Base-by-base conservation (phyloP, 1,139 yeast species). In the Candida glucosophila region DNA sequence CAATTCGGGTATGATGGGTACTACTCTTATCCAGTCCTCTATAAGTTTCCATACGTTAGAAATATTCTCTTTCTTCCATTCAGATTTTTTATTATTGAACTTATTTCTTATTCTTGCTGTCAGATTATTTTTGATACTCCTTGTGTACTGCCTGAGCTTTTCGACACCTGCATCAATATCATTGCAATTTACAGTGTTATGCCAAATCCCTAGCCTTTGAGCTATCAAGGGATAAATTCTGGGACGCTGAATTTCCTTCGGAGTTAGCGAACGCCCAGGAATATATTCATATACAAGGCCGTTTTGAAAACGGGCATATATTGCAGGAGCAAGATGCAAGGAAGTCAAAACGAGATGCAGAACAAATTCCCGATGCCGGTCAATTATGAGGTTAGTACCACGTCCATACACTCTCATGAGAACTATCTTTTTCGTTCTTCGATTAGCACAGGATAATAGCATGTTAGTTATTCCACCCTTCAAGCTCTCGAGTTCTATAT, bases 381-480 rank as follows among this genome's bases (percentile, higher is more conserved):
- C 86, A 22, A 81, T 81, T 30, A 81, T 78, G 20, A 77, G 55
- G 32, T 67, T 69, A 0, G 93, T 81, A 11, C 88, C 88, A 30
- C 73, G 70, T 6, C 93, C 93, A 39, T 80, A 81, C 0, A 81
- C 77, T 31, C 93, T 58, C 34, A 79, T 75, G 21, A 81, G 59
- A 3, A 77, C 76, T 5, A 54, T 53, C 30, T 61, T 63, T 15
- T 37, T 28, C 4, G 33, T 33, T 1, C 38, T 33, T 7, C 36
- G 30, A 30, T 59, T 55, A 17, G 49, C 48, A 32, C 80, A 77
- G 23, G 73, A 63, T 19, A 77, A 50, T 28, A 79, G 65, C 73
- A 75, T 73, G 47, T 81, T 81, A 14, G 93, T 81, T 47, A 81
- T 80, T 6, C 93, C 93, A 3, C 92, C 93, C 3, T 81, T 78